Conservation (phyloP, 2,329 filamentous ascomycete species). For the Exophiala xenobiotica region DNA sequence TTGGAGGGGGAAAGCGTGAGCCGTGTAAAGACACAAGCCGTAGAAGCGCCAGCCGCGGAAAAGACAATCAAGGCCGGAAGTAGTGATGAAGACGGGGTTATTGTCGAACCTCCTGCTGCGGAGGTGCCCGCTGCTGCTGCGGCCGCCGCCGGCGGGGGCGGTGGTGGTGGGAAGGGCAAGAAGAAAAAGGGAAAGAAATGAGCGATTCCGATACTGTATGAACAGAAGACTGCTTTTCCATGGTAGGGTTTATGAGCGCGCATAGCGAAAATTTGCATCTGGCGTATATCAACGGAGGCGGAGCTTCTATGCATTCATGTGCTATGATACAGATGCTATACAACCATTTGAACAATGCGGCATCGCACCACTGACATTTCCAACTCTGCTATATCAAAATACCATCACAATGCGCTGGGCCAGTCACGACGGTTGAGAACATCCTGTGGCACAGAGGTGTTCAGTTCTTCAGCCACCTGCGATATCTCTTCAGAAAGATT, state of each 20-base stretch:
- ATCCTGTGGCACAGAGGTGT: constrained; percentile 18
- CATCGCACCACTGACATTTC: not conserved
- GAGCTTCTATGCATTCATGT: constrained; percentile 7
- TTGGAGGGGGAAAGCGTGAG: constrained; percentile 56
- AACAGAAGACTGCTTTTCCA: not conserved
- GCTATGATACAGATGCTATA: constrained; percentile 10
- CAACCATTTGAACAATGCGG: constrained; percentile 5
- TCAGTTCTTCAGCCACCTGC: constrained; percentile 41
- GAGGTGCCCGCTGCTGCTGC: constrained; percentile 25
- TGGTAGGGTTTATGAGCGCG: constrained; percentile 3
- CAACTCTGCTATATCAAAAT: not conserved
- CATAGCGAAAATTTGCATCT: constrained; percentile 1
- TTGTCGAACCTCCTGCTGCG: constrained; percentile 65
- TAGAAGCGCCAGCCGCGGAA: not conserved
- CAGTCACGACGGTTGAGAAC: constrained; percentile 18
- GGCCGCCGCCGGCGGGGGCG: constrained; percentile 23
- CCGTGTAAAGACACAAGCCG: constrained; percentile 4
- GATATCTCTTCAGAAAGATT: constrained; percentile 38
- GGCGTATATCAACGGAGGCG: not conserved
- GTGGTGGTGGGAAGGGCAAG: constrained; percentile 41
- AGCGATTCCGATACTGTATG: constrained; percentile 9
- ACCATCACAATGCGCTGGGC: not conserved
- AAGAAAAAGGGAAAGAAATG: constrained; percentile 51
- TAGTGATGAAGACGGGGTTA: constrained; percentile 72
- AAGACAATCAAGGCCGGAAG: constrained; percentile 39